Evolutionary conservation across 1,139 yeast genomes (phyloP).

Genomic region (Kodamaea plutei): DNA sequence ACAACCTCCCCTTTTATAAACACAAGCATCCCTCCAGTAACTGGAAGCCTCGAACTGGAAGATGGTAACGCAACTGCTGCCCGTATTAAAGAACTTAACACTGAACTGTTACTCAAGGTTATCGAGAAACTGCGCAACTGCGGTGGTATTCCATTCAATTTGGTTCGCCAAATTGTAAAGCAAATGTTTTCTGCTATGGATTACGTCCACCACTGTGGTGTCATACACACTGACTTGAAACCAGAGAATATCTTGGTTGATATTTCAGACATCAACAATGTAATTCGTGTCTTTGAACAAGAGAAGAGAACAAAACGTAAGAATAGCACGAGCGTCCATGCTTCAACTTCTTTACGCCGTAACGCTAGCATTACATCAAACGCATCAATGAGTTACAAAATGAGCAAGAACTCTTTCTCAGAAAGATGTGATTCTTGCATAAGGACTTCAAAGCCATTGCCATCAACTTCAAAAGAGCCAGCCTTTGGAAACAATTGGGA

Average conservation of each 20-base stretch:
- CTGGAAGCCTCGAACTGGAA: background rate
- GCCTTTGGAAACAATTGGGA: no score
- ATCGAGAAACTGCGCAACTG: conserved; percentile 13
- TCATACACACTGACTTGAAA: conserved; percentile 84
- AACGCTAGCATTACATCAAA: conserved; percentile 5
- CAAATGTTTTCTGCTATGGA: conserved; percentile 76
- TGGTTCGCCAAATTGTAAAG: conserved; percentile 77
- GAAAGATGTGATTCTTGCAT: conserved; percentile 22
- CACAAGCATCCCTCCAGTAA: background rate
- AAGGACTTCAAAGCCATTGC: conserved; percentile 29
- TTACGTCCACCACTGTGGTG: conserved; percentile 83
- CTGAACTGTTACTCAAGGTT: conserved; percentile 12
- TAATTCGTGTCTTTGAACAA: conserved; percentile 9
- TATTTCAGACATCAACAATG: conserved; percentile 70
- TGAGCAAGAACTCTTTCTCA: conserved; percentile 22
- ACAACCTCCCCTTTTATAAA: background rate
- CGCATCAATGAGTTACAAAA: conserved; percentile 19
- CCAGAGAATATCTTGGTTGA: conserved; percentile 87
- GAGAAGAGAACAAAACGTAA: conserved; percentile 2
- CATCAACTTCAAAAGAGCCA: conserved; percentile 8
- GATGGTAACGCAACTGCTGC: background rate
- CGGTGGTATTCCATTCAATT: conserved; percentile 67
- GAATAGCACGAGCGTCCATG: no score
- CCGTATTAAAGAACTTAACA: conserved; percentile 10
- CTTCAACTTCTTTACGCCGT: conserved; percentile 1